Evolutionary conservation across 163 green algal genomes (phyloP), one percentile per base, ranked within the genome.

Genomic region (Chlamydomonas reinhardtii): DNA sequence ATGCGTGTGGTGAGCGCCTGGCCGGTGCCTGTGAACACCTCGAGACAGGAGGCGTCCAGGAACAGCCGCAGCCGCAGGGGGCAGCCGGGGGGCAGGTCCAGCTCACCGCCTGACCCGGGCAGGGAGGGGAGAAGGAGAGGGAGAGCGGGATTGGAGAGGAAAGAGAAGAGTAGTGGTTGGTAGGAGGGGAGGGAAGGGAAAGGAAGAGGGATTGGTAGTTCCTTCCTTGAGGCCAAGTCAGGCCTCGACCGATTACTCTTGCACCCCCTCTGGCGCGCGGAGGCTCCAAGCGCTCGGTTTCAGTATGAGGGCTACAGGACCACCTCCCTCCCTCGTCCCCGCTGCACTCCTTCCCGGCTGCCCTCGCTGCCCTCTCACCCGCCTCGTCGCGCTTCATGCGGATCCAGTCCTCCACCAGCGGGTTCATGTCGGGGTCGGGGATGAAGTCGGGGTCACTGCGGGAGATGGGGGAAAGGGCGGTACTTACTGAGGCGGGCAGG

Each of bases 1-100:
- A 98, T 82, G 19, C 96, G 88, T 6, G 96, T 98, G 62, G 88
- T 95, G 19, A 98, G 93, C 61, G 95, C 95, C 87, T 97, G 91
- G 2, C 94, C 94, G 11, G 59, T 94, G 65, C 87, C 85, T 27
- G 88, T 85, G 76, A 95, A 97, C 15, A 97, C 87, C 91, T 98
- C 95, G 19, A 92, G 68, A 25, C 89, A 94, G 35, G 91, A 96
- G 84, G 95, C 93, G 89, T 98, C 96, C 70, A 98, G 80, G 65
- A 98, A 86, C 4, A 98, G 68, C 27, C 95, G 92, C 89, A 98
- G 93, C 78, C 94, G 73, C 74, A 97, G 88, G 2, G 85, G 69
- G 48, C 93, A 74, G 4, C 80, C 87, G 20, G 82, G 82, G 64
- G 87, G 83, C 74, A 91, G 69, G 27, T 93, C 87, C 74, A 96